Evolutionary conservation across 169 alveolate genomes (phyloP).

Genomic region (Plasmodium inui): DNA sequence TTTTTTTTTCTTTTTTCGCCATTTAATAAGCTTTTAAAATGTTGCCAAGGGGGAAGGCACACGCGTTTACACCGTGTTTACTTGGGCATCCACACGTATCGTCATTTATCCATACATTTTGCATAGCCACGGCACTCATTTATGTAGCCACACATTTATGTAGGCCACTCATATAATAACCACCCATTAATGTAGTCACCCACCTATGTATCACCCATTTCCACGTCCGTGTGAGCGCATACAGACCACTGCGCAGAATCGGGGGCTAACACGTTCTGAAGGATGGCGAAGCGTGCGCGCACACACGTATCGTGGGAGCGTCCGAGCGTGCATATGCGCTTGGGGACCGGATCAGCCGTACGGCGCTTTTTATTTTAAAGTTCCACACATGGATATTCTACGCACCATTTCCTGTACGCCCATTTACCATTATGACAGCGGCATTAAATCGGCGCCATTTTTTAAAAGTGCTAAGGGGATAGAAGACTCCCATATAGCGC

Average conservation of each 20-base stretch:
- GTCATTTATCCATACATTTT: not conserved
- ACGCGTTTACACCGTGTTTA: not conserved
- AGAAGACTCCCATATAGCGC: not conserved
- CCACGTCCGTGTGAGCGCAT: not conserved
- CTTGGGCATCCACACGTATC: not conserved
- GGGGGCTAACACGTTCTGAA: not conserved
- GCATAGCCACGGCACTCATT: not conserved
- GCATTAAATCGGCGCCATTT: not conserved
- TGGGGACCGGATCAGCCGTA: not conserved
- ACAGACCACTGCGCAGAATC: not conserved
- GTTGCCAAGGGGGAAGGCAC: slow-evolving; percentile 17
- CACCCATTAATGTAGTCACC: not conserved
- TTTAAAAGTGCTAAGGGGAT: not conserved
- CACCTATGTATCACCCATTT: not conserved
- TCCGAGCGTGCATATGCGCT: not conserved
- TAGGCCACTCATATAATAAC: no score
- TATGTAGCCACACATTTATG: not conserved
- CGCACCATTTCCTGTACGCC: not conserved
- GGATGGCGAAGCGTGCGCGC: not conserved
- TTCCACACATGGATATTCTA: not conserved
- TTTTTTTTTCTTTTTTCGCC: not conserved
- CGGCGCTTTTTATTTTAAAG: not conserved
- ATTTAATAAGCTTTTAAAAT: slow-evolving; percentile 64
- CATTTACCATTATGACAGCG: not conserved
- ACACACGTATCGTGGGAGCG: not conserved